Evolutionary conservation across 2,329 filamentous ascomycete species (phyloP).

Genomic region (Claviceps fusiformis): DNA sequence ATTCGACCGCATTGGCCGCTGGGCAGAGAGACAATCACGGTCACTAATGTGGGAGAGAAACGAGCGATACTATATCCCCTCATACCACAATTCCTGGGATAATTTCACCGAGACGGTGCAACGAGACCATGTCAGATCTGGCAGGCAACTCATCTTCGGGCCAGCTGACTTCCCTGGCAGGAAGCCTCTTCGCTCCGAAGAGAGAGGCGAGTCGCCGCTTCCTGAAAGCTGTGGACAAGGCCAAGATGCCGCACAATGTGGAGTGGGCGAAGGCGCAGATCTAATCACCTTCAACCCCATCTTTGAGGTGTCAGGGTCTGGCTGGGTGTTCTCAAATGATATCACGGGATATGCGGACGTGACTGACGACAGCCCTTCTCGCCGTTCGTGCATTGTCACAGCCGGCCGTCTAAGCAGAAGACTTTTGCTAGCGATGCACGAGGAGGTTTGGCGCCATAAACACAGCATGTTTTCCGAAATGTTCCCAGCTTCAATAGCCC

Average conservation of each 20-base stretch:
- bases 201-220: constrained; percentile 37
- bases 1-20: constrained; percentile 51
- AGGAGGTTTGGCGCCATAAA: constrained; percentile 52
- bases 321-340: constrained; percentile 60
- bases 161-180: constrained; percentile 41
- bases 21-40: constrained; percentile 54
- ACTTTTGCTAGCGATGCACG: constrained; percentile 58
- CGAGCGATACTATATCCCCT: constrained; percentile 63
- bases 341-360: constrained; percentile 56
- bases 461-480: constrained; percentile 70
- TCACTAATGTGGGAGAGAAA: constrained; percentile 67
- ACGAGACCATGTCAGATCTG: constrained; percentile 40
- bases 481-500: constrained; percentile 57
- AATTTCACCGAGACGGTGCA: constrained; percentile 56
- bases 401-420: constrained; percentile 54
- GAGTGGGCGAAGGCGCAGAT: constrained; percentile 58
- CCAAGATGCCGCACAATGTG: constrained; percentile 39
- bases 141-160: constrained; percentile 52
- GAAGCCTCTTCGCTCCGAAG: constrained; percentile 33
- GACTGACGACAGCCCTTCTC: constrained; percentile 28
- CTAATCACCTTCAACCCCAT: constrained; percentile 67
- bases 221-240: constrained; percentile 41
- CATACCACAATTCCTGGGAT: constrained; percentile 55
- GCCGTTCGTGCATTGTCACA: constrained; percentile 59
- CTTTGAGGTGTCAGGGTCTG: constrained; percentile 57